Evolutionary conservation across 257 asterid genomes (phyloP), one percentile per base, ranked within the genome.

Genomic region (Salvia rosmarinus): DNA sequence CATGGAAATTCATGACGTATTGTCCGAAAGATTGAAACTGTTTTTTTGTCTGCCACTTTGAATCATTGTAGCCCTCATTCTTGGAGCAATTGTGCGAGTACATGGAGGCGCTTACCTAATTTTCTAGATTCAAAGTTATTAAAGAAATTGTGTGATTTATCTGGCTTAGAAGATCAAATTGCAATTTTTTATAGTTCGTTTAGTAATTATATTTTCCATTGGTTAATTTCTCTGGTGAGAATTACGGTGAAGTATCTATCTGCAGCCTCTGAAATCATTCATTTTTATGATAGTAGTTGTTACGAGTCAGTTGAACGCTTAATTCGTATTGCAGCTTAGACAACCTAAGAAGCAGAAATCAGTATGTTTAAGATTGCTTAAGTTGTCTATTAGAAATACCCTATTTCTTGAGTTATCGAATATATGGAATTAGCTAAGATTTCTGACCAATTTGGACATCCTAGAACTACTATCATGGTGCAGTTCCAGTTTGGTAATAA

Each of bases 11-110:
- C 68, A 37, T 62, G 63, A 51, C 54, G 25, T 62, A 19, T 11
- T 63, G 17, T 70, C 60, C 40, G 44, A 30, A 65, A 74, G 59
- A 70, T 65, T 59, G 34, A 70, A 71, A 19, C 50, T 25, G 30
- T 66, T 59, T 71, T 46, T 21, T 21, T 67, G 71, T 51, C 72
- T 16, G 66, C 56, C 71, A 60, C 50, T 51, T 23, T 56, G 66
- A 66, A 19, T 66, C 54, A 49, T 30, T 49, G 0, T 30, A 13
- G 32, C 17, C 59, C 60, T 55, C 59, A 37, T 21, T 40, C 50
- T 20, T 34, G 37, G 32, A 55, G 67, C 39, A 1, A 51, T 25
- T 25, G 2, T 25, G 30, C 30, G 30, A 25, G 30, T 25, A 25
- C 30, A 25, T 25, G 30, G 30, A 25, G 30, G 23, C 25, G 11